Conservation (phyloP, 306 rosid genomes). For the apple (Malus domestica) region DNA sequence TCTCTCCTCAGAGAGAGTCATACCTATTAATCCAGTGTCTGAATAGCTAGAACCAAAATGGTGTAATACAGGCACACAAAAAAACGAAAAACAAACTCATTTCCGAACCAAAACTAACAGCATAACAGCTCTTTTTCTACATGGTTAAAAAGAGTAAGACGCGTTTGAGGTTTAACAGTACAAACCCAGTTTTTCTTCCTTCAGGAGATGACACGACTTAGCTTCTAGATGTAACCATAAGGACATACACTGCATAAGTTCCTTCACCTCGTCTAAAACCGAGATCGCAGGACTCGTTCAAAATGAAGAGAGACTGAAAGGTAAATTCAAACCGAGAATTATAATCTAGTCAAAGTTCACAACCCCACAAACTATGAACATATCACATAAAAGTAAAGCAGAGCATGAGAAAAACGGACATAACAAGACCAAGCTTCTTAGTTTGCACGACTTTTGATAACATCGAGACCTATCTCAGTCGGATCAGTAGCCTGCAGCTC, state of each 20-base stretch:
- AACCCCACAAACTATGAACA: conserved; percentile 30
- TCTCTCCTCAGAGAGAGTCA: no score
- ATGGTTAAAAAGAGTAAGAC: neutral
- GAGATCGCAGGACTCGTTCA: conserved; percentile 1
- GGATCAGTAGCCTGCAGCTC: conserved; percentile 70
- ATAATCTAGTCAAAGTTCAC: conserved; percentile 19
- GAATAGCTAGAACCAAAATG: neutral
- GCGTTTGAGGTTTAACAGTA: neutral
- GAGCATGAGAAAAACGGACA: neutral
- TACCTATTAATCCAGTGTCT: no score
- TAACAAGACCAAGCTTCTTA: conserved; percentile 7
- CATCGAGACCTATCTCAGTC: conserved; percentile 59
- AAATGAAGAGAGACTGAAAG: conserved; percentile 2
- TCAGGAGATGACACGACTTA: conserved; percentile 3
- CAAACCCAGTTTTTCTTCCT: conserved; percentile 15
- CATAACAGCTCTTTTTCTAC: neutral
- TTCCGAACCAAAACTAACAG: neutral
- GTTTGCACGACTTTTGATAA: conserved; percentile 54
- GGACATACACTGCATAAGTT: conserved; percentile 1
- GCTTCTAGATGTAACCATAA: neutral
- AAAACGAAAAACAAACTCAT: neutral
- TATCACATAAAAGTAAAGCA: conserved; percentile 11
- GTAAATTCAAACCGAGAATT: conserved; percentile 24
- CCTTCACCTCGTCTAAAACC: conserved; percentile 1
- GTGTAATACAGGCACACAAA: neutral